Conservation (phyloP, 148 eudicot species). For the Heliosperma pusillum region DNA sequence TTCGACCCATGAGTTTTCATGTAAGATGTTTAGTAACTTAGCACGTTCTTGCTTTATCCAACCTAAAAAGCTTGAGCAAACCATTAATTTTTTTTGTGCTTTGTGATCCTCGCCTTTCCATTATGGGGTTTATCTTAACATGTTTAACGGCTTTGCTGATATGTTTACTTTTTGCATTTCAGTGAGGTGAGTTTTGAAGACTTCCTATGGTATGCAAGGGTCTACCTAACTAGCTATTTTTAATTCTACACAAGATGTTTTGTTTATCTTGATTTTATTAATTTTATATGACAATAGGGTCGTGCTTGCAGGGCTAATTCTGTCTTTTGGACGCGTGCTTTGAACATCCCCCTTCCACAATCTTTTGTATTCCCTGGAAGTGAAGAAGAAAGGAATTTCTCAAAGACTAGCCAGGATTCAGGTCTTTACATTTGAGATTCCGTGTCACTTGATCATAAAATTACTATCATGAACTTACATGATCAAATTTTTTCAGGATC, state of each 20-base stretch:
- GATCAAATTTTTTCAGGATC: conserved; percentile 28
- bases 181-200: conserved; percentile 85
- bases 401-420: conserved; percentile 17
- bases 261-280: neutral
- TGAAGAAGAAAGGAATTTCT: conserved; percentile 32
- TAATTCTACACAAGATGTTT: neutral
- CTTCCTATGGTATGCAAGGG: conserved; percentile 72
- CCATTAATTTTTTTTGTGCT: neutral
- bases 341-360: conserved; percentile 79
- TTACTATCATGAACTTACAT: conserved; percentile 11
- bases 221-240: conserved; percentile 13
- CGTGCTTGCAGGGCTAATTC: conserved; percentile 76
- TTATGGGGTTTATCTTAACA: neutral
- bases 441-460: conserved; percentile 6
- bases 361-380: conserved; percentile 55
- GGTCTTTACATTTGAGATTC: neutral
- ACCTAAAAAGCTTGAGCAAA: neutral
- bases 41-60: neutral
- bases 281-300: neutral
- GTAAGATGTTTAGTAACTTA: neutral
- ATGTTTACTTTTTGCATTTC: conserved; percentile 28
- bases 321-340: conserved; percentile 93
- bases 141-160: conserved; percentile 11
- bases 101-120: neutral
- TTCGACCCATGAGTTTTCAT: neutral